These are phyloP conservation scores for Phyllostachys edulis DNA, from an alignment of 176 grass and related monocot species.

Conservation along the genomic window DNA sequence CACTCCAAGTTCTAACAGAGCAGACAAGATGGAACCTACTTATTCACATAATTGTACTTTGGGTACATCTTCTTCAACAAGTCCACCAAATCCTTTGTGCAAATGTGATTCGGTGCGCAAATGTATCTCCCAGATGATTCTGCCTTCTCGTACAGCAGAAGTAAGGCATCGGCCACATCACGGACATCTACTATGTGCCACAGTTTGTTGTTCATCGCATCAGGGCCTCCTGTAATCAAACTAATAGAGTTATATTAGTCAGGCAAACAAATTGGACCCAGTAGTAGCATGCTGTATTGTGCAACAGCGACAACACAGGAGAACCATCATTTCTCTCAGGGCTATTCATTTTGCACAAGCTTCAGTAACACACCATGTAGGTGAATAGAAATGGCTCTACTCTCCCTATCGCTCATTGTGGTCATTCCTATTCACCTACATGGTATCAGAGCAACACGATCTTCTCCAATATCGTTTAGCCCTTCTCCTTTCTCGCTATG, in stretches of 20 bases:
- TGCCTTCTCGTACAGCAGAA: conserved; percentile 48
- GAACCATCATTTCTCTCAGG: neutral
- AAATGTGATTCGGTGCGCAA: conserved; percentile 28
- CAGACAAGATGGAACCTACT: neutral
- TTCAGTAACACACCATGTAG: neutral
- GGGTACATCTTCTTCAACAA: conserved; percentile 50
- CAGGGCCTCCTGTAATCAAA: conserved; percentile 38
- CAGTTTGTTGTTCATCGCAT: conserved; percentile 39
- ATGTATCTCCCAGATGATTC: conserved; percentile 44
- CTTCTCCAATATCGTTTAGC: no score
- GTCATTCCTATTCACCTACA: no score
- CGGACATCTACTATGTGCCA: conserved; percentile 49
- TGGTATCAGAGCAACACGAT: no score
- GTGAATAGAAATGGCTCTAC: no score
- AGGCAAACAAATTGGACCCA: neutral
- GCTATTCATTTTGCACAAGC: neutral
- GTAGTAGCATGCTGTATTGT: neutral
- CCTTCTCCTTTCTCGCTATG: no score
- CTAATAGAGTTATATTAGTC: neutral
- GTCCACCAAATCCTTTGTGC: conserved; percentile 38
- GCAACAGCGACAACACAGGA: neutral
- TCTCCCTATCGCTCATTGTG: no score
- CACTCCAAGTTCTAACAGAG: neutral
- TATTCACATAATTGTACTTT: conserved; percentile 23
- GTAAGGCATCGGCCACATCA: conserved; percentile 50